Conservation (phyloP, 2,329 filamentous ascomycete genomes). For the Talaromyces albobiverticillius region DNA sequence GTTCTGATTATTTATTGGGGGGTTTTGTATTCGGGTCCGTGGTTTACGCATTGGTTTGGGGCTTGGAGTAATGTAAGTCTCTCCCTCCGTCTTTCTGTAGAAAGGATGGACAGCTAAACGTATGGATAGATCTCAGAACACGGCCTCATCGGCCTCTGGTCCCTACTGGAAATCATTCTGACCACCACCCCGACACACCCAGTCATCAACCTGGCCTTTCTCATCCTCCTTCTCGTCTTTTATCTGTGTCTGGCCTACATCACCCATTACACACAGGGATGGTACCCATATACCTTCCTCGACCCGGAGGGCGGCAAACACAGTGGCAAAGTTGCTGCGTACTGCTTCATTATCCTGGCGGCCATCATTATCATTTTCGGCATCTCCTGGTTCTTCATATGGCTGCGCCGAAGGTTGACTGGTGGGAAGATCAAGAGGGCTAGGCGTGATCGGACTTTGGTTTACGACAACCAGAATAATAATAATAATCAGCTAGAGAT, state of each 20-base stretch:
- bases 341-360: constrained; percentile 59
- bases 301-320: constrained; percentile 54
- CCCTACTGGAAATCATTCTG: constrained; percentile 71
- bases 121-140: constrained; percentile 61
- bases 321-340: constrained; percentile 58
- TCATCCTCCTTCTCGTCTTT: constrained; percentile 66
- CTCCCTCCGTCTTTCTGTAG: background rate
- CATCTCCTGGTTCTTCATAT: constrained; percentile 53
- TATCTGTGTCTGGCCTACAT: constrained; percentile 75
- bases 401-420: constrained; percentile 50
- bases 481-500: background rate
- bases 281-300: constrained; percentile 79
- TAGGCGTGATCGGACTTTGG: constrained; percentile 16
- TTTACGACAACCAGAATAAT: constrained; percentile 1
- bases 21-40: constrained; percentile 53
- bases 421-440: constrained; percentile 25
- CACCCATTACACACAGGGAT: constrained; percentile 65
- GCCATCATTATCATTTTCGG: constrained; percentile 53
- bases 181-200: constrained; percentile 63
- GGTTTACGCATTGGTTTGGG: constrained; percentile 51
- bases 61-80: constrained; percentile 49
- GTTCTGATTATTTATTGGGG: constrained; percentile 72
- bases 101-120: background rate
- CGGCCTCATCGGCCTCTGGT: constrained; percentile 69
- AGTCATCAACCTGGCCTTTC: constrained; percentile 64